Evolutionary conservation across 163 green algal species (phyloP), one percentile per base, ranked within the genome.

Genomic region (Volvox carteri): DNA sequence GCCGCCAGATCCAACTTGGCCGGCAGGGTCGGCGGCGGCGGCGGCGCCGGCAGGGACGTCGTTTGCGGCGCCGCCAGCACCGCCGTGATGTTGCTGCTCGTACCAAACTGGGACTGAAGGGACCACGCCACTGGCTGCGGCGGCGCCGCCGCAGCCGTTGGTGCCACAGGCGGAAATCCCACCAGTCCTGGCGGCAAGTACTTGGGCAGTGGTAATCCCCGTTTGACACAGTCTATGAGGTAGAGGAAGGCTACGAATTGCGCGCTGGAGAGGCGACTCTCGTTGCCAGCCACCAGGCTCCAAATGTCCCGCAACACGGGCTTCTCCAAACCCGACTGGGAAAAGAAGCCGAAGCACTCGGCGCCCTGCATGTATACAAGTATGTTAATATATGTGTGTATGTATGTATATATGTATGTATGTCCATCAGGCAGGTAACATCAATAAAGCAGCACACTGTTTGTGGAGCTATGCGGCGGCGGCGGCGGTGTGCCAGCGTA

Each of bases 261-360:
- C 67, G 85, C 58, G 62, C 65, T n/a, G 25, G 89, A 96, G 35
- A 99, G 94, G 25, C 68, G 52, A 12, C 94, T 92, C 35, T 92
- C 90, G 67, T 94, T 79, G 21, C 95, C 96, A 0, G 96, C 95
- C 68, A 97, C 96, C 44, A 92, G 48, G 16, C 62, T 88, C 91
- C 91, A 93, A 41, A 98, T 94, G 60, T 94, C 81, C 44, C 94
- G 94, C 84, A 99, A 92, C 12, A 90, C 83, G 3, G 68, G 73
- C 88, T 97, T 97, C 78, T 96, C 94, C 76, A 98, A 90, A 1
- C 96, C 96, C 62, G 90, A 96, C 58, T 95, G 93, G 92, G 97
- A 95, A 91, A 99, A 98, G 23, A 93, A 91, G 1, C 83, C 86
- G 67, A 97, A 97, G 93, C 95, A 98, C 83, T 98, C 96, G 2